Base-by-base conservation (phyloP, 768 basidiomycete species). In the Tricholoma matsutake region DNA sequence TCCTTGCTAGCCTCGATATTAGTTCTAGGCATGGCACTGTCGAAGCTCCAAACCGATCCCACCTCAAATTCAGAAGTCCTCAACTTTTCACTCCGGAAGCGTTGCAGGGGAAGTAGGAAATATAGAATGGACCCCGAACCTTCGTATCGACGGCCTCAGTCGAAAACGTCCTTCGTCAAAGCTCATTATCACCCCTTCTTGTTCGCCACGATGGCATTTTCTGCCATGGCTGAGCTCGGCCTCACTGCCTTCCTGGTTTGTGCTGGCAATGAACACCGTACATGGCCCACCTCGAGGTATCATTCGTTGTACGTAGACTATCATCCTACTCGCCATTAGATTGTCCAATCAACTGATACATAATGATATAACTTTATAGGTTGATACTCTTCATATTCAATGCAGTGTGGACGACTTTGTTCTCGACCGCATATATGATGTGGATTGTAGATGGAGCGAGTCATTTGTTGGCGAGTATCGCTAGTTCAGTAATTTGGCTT, bases 401-500 rank as follows among this genome's bases (percentile, higher is more conserved):
- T 64, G 79, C 88, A 20, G 80, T 82, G 39, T 92, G 91, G 91
- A 92, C 91, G n/a, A 78, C 83, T 1, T 65, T 90, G 45, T 92
- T 91, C 69, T 81, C 86, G 13, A 76, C 81, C 11, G 83, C 85
- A 34, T 93, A 92, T 67, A 76, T 91, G 63, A 66, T 91, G 32
- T 92, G 88, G 86, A 82, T 87, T 47, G 73, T 88, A 39, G 85
- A 86, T 57, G 86, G 87, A 53, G 83, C 81, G 4, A 80, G 83
- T 51, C 86, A 87, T 69, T 71, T 89, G 45, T 78, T 92, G 20
- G 90, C 89, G n/a, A 87, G 84, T 69, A 78, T 92, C 45, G 88
- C 91, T 22, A 89, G 88, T 64, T 92, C 91, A 16, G 81, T 91
- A 18, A 70, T 87, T 58, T 93, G 91, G 91, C 76, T 92, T 31